These are phyloP conservation scores for Calocybe gangraenosa DNA, from an alignment of 768 basidiomycete genomes.

Conservation along the genomic window DNA sequence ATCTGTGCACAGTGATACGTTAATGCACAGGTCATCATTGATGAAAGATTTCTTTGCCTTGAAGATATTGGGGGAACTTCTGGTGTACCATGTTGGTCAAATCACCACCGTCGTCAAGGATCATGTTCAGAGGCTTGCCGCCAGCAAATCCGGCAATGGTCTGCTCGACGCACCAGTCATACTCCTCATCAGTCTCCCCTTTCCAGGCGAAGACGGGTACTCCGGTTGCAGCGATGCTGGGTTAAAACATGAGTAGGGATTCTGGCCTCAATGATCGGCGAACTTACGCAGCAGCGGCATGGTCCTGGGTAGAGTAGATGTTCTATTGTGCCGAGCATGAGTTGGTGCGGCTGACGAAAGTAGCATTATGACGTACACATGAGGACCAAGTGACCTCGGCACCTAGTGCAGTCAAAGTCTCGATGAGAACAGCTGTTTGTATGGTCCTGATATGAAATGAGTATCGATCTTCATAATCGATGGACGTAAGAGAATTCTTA, in stretches of 20 bases:
- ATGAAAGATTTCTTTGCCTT: conserved; percentile 36
- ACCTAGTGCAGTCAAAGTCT: conserved; percentile 92
- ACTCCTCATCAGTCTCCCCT: conserved; percentile 99
- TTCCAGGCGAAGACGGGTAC: conserved; percentile 99
- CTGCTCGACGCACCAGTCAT: conserved; percentile 97
- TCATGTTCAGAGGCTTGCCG: conserved; percentile 91
- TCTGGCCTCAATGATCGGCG: not conserved
- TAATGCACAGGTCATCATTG: not conserved
- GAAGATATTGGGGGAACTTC: conserved; percentile 88
- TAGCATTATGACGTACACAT: conserved; percentile 55
- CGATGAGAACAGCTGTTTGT: conserved; percentile 97
- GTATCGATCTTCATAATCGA: not conserved
- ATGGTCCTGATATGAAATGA: conserved; percentile 71
- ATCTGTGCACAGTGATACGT: conserved; percentile 39
- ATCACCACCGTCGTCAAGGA: conserved; percentile 98
- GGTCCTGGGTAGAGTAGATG: conserved; percentile 99
- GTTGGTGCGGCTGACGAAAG: not conserved
- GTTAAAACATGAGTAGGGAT: conserved; percentile 3
- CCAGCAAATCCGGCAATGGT: conserved; percentile 83
- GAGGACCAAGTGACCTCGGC: conserved; percentile 99
- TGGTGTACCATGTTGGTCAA: conserved; percentile 93
- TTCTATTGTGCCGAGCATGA: conserved; percentile 48
- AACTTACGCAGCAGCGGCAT: conserved; percentile 92
- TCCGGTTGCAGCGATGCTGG: conserved; percentile 93
- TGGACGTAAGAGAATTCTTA: conserved; percentile 29